Conservation (phyloP, 139 green algal genomes). For the Coccomyxa sp. region DNA sequence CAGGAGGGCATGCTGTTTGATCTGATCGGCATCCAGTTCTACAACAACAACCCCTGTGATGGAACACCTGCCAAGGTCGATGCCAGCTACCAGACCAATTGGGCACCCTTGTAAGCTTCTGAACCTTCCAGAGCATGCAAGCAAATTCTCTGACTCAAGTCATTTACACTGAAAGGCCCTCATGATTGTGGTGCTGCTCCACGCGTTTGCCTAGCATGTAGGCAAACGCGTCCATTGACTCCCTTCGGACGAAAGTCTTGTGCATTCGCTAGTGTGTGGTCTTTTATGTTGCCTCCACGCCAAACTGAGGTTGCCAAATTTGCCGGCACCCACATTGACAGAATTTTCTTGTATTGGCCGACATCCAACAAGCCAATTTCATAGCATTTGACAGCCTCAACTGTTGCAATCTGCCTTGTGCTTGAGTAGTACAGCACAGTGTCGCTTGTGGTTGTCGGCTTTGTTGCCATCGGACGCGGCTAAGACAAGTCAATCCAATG, state of each 20-base stretch:
- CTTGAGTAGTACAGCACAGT: too few species aligned
- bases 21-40: constrained; percentile 4
- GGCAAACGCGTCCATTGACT: background rate
- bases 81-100: background rate
- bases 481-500: too few species aligned
- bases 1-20: background rate
- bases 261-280: background rate
- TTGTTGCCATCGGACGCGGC: too few species aligned
- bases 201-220: background rate
- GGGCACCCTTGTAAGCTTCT: background rate
- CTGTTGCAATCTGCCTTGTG: too few species aligned
- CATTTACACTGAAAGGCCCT: background rate
- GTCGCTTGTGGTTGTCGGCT: too few species aligned
- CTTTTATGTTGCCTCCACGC: background rate
- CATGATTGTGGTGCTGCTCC: too few species aligned
- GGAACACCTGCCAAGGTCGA: background rate
- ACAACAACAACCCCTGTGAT: constrained; percentile 1
- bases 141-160: background rate
- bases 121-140: background rate
- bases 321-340: too few species aligned
- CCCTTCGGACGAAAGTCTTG: background rate
- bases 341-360: too few species aligned
- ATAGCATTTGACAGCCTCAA: too few species aligned
- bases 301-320: too few species aligned
- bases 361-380: too few species aligned